Base-by-base conservation (phyloP, 1,284 basidiomycete species). In the Cutaneotrichosporon arboriforme region DNA sequence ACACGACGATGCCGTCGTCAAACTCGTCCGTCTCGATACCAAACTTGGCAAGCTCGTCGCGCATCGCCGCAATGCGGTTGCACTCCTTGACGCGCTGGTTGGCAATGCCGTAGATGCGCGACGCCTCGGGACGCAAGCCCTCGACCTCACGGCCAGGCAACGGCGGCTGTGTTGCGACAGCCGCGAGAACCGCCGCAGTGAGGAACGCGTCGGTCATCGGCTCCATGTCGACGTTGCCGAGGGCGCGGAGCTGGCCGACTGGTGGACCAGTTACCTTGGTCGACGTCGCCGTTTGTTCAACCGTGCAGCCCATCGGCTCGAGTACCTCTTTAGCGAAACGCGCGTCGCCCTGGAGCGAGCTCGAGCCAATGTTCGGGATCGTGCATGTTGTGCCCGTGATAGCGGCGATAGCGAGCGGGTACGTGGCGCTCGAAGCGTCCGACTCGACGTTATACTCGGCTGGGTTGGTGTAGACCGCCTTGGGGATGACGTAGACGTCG, bases 191-290 rank as follows among this genome's bases (percentile, higher is more conserved):
- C 8, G 84, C 87, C 1, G 94, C 94, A 1, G 93, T 97, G 73
- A 98, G 81, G 80, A 99, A 99, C 7, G 93, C 94, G 72, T 98
- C 94, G 10, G 96, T 98, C 94, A 99, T 98, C n/a, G 87, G 85
- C 76, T 97, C 92, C 96, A 98, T 98, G 71, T 98, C 92, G 21
- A 97, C 84, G 62, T 85, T 81, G 36, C 90, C 90, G 47, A 97
- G 81, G 8, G 89, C 88, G 57, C 84, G 83, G 43, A 98, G 81
- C 63, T 83, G 78, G 2, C 91, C 90, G 18, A 85, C 74, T 1
- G 86, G 84, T 2, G 94, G 93, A 0, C 94, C 96, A 0, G 81
- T 85, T 39, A 98, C 93, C n/a, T 88, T 96, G 26, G 94, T 97
- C 72, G 87, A 85, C 0, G 82, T 87, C 41, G 80, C 83, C 0